phyloP scores from a whole-genome alignment of 306 rosid species.

The Herpetospermum pedunculosum region DNA sequence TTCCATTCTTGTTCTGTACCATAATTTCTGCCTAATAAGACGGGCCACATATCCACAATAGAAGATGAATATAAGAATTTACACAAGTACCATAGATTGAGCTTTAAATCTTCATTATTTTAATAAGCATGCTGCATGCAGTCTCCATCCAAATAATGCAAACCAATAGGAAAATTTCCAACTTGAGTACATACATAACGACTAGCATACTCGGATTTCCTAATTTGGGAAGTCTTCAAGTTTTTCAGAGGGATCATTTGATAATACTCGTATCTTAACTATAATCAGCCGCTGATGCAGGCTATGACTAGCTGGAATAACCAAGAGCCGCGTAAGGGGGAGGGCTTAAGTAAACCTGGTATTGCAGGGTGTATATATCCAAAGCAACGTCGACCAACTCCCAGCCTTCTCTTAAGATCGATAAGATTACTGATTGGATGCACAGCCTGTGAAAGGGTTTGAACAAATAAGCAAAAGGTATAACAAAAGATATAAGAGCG shows the following conservation, averaged over 20 bases:
- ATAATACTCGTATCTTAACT: not conserved
- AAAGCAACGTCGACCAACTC: slow-evolving; percentile 88
- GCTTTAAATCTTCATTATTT: not conserved
- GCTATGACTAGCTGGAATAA: not conserved
- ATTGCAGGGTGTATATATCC: slow-evolving; percentile 92
- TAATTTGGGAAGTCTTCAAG: not conserved
- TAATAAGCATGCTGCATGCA: not conserved
- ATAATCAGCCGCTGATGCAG: not conserved
- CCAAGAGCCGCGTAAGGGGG: not conserved
- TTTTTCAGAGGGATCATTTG: not conserved
- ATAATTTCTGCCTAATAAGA: not conserved
- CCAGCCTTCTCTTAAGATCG: slow-evolving; percentile 97
- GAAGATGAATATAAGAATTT: not conserved
- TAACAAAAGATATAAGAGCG: slow-evolving; percentile 6
- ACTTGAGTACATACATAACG: not conserved
- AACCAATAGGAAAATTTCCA: not conserved
- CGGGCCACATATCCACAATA: not conserved
- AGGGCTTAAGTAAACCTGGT: slow-evolving; percentile 41
- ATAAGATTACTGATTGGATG: slow-evolving; percentile 95
- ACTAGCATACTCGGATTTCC: not conserved
- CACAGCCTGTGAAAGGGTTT: slow-evolving; percentile 55
- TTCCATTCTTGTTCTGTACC: not conserved
- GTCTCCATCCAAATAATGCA: not conserved
- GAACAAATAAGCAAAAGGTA: slow-evolving; percentile 7
- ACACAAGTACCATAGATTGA: not conserved